phyloP scores from a whole-genome alignment of 164 flowering plant species.

The Brasenia schreberi region DNA sequence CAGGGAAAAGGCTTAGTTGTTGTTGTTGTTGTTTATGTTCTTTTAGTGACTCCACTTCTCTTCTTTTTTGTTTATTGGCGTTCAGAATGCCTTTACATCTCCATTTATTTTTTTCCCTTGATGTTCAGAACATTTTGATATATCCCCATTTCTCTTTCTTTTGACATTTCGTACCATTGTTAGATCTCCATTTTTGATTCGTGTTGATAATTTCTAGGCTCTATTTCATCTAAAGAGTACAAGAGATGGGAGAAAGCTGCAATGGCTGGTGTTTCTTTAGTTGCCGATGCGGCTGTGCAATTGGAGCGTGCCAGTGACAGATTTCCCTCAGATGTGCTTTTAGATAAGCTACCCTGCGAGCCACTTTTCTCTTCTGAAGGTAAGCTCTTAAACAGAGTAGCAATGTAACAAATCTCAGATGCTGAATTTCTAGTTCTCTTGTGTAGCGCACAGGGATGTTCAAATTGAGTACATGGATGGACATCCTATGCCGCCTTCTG shows the following conservation, averaged over 20 bases:
- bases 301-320: slow-evolving; percentile 46
- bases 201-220: slow-evolving; percentile 18
- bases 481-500: background rate
- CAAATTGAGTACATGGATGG: background rate
- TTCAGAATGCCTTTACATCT: no score
- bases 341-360: slow-evolving; percentile 6
- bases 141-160: background rate
- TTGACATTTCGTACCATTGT: slow-evolving; percentile 3
- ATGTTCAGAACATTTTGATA: background rate
- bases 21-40: no score
- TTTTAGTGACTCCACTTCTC: no score
- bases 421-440: background rate
- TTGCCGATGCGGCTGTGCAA: slow-evolving; percentile 99
- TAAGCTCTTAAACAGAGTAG: slow-evolving; percentile 8
- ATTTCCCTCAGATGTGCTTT: background rate
- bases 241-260: slow-evolving; percentile 97
- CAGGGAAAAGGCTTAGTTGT: no score
- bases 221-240: slow-evolving; percentile 51
- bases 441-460: background rate
- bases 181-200: background rate
- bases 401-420: background rate
- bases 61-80: no score
- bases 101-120: no score
- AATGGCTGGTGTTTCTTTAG: slow-evolving; percentile 93
- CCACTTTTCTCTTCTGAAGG: slow-evolving; percentile 5